These are phyloP conservation scores for Pseudisothecium myosuroides DNA, from an alignment of 225 moss, liverwort and hornwort species.

Conservation along the genomic window DNA sequence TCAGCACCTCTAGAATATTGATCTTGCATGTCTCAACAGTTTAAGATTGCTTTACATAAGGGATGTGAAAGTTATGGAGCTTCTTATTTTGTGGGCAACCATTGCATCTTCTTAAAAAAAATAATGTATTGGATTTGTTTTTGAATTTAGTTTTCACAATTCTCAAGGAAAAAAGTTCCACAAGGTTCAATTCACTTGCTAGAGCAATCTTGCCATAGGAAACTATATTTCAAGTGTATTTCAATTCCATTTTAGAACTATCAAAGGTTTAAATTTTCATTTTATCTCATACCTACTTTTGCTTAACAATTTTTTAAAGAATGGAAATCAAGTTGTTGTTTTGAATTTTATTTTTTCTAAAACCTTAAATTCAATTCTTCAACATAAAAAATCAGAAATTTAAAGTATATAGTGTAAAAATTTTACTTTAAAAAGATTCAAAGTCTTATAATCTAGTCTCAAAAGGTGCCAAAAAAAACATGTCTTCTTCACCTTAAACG, in stretches of 20 bases:
- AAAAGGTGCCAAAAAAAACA: too few relatives aligned
- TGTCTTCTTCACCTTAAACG: not conserved
- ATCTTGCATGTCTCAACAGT: not conserved
- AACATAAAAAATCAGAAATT: too few relatives aligned
- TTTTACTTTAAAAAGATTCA: not conserved
- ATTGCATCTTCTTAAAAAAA: not conserved
- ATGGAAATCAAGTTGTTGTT: not conserved
- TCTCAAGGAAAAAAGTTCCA: not conserved
- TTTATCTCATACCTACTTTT: not conserved
- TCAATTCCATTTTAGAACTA: not conserved
- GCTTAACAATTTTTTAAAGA: not conserved
- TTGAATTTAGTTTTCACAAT: not conserved
- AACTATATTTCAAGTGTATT: not conserved
- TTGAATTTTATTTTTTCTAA: too few relatives aligned
- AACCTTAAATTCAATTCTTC: not conserved
- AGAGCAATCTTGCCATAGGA: fast-evolving
- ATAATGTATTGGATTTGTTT: not conserved
- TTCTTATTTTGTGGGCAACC: not conserved
- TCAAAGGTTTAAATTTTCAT: not conserved
- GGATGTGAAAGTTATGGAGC: not conserved
- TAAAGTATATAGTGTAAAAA: fast-evolving
- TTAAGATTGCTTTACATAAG: not conserved
- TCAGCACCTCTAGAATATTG: not conserved
- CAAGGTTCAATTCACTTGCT: not conserved
- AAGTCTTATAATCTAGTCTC: not conserved